Base-by-base conservation (phyloP, 2,329 filamentous ascomycete genomes). In the Calonectria pseudoreteaudii region DNA sequence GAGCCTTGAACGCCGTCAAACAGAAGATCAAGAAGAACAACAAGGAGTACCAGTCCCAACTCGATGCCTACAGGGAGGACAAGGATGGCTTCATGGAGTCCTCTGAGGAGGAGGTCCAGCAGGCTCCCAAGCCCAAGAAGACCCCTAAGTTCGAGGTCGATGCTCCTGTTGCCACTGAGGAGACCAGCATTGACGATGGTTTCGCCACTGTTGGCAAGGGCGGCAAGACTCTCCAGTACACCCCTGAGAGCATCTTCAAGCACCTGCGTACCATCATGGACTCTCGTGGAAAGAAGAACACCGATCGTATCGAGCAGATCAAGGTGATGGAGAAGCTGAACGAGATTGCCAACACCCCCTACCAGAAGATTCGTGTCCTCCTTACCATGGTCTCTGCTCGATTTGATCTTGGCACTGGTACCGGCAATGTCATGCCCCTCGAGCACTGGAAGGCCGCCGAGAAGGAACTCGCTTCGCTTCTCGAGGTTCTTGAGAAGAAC, bases 1-100 rank as follows among this genome's bases (percentile, higher is more conserved):
- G 95, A 87, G 95, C 96, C 82, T 91, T 99, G 82, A 99, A 98
- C 85, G 95, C 96, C 76, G 94, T 98, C 83, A 98, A 98, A 88
- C 97, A 99, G 86, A 96, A 96, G 88, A 95, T 99, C 89, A 96
- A 96, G 92, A 98, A 98, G 91, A 96, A 96, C 88, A 98, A 96
- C 90, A 97, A 98, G 88, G 96, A 98, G 77, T 96, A 96, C 87
- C 92, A 95, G 82, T 89, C 91, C 75, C 94, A 98, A 83, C 93
- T 99, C 81, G 95, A 98, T 80, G 91, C 93, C 77, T 99, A 96
- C 88, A 91, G 94, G 79, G 93, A 91, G 76, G 92, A 98, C 85
- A 95, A 96, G 85, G 95, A 96, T 77, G 92, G 88, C 23, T 98
- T 93, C 87, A 95, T 98, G 94, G 92, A 94, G 84, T 94, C 94